phyloP scores from a whole-genome alignment of 176 grass and related monocot genomes.

The Ampelocalamus luodianensis region DNA sequence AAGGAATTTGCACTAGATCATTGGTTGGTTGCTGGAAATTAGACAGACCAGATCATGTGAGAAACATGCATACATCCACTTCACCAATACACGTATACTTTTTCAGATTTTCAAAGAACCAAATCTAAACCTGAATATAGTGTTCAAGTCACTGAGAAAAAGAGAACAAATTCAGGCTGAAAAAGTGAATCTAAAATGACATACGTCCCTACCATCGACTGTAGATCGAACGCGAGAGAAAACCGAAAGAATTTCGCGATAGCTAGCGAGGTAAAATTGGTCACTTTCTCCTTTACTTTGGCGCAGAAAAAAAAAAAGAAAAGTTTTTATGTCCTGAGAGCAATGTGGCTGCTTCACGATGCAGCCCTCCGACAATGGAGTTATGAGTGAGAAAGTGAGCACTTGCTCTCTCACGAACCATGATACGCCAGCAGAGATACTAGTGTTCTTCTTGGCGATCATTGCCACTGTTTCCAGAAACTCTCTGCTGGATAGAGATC shows the following conservation, averaged over 20 bases:
- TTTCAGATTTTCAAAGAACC: background rate
- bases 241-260: background rate
- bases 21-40: constrained; percentile 18
- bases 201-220: background rate
- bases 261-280: background rate
- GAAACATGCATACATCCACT: background rate
- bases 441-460: background rate
- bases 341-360: background rate
- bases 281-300: background rate
- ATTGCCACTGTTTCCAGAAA: background rate
- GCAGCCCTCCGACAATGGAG: background rate
- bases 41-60: background rate
- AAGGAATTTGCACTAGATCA: background rate
- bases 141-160: background rate
- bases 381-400: background rate
- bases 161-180: background rate
- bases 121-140: background rate
- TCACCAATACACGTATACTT: background rate
- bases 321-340: background rate
- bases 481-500: background rate
- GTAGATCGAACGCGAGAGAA: background rate
- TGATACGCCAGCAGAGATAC: background rate
- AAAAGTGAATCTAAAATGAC: background rate
- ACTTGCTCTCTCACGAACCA: background rate
- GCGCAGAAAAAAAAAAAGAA: background rate